Conservation (phyloP, 495 filamentous ascomycete genomes). For the Tuber indicum region DNA sequence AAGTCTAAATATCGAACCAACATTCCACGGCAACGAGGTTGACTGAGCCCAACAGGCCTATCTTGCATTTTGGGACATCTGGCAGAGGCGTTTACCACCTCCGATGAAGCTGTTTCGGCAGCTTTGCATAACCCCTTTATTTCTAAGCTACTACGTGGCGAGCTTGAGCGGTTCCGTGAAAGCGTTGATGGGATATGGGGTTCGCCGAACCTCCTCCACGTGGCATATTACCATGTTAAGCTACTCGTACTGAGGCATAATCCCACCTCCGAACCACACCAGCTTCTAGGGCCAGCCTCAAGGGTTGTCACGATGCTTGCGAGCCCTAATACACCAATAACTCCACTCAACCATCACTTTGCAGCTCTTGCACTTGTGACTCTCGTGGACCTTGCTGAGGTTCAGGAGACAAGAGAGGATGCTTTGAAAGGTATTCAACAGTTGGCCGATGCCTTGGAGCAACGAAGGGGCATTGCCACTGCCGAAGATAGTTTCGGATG, state of each 20-base stretch:
- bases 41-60: slow-evolving; percentile 38
- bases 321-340: slow-evolving; percentile 52
- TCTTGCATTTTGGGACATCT: slow-evolving; percentile 47
- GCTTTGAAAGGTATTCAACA: slow-evolving; percentile 42
- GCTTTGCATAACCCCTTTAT: slow-evolving; percentile 46
- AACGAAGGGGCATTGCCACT: slow-evolving; percentile 20
- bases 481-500: slow-evolving; percentile 37
- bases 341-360: slow-evolving; percentile 69
- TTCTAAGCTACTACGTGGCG: slow-evolving; percentile 44
- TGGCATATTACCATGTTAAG: slow-evolving; percentile 68
- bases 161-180: slow-evolving; percentile 43
- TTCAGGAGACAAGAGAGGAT: slow-evolving; percentile 40
- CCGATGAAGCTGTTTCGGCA: slow-evolving; percentile 49
- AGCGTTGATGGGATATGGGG: slow-evolving; percentile 39
- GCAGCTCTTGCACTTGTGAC: slow-evolving; percentile 60
- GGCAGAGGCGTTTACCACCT: slow-evolving; percentile 45
- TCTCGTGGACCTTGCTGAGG: slow-evolving; percentile 58
- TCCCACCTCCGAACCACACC: slow-evolving; percentile 52
- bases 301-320: slow-evolving; percentile 53
- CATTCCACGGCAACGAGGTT: slow-evolving; percentile 30
- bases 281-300: slow-evolving; percentile 58
- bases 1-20: slow-evolving; percentile 47
- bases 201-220: slow-evolving; percentile 49
- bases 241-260: slow-evolving; percentile 57
- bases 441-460: slow-evolving; percentile 33